A percentile compares a stretch with the other conserved stretches of the same genome.
Evolutionary conservation across 495 filamentous ascomycete species (phyloP).

Genomic region (Eremomyces bilateralis): DNA sequence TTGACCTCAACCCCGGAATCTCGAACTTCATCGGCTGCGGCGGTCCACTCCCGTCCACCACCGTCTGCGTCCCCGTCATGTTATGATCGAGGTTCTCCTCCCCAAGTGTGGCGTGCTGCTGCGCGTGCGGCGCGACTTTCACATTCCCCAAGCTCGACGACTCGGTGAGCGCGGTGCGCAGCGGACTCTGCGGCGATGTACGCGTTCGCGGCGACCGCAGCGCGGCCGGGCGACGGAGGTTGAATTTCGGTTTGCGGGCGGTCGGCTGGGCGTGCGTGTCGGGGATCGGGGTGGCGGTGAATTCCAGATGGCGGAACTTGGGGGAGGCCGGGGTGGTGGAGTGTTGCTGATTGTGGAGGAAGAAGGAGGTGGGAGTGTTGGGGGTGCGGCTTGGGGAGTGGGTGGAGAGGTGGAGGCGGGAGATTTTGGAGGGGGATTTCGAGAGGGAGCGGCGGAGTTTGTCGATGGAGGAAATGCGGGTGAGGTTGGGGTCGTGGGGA

Average conservation of each 20-base stretch:
- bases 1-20: slow-evolving; percentile 12
- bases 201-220: slow-evolving; percentile 26
- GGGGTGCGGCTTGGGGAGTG: slow-evolving; percentile 23
- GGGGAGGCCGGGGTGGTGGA: slow-evolving; percentile 11
- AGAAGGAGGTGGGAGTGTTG: slow-evolving; percentile 21
- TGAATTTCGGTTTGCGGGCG: slow-evolving; percentile 12
- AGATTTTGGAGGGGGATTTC: slow-evolving; percentile 61
- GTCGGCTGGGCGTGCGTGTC: slow-evolving; percentile 3
- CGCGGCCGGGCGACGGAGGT: slow-evolving; percentile 22
- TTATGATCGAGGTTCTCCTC: slow-evolving; percentile 33
- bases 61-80: slow-evolving; percentile 3
- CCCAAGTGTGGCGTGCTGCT: slow-evolving; percentile 17
- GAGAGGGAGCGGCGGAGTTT: slow-evolving; percentile 68
- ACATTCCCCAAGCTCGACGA: slow-evolving; percentile 51
- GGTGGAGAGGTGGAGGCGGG: slow-evolving; percentile 39
- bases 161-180: slow-evolving; percentile 50
- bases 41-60: slow-evolving; percentile 9
- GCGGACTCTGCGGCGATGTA: slow-evolving; percentile 48
- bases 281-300: slow-evolving; percentile 1
- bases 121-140: slow-evolving; percentile 18
- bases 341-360: slow-evolving; percentile 15
- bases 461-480: slow-evolving; percentile 53
- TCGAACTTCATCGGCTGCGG: slow-evolving; percentile 18
- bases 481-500: slow-evolving; percentile 37
- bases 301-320: neutral